Conservation (phyloP, 2,329 filamentous ascomycete genomes). For the Botrytis porri region DNA sequence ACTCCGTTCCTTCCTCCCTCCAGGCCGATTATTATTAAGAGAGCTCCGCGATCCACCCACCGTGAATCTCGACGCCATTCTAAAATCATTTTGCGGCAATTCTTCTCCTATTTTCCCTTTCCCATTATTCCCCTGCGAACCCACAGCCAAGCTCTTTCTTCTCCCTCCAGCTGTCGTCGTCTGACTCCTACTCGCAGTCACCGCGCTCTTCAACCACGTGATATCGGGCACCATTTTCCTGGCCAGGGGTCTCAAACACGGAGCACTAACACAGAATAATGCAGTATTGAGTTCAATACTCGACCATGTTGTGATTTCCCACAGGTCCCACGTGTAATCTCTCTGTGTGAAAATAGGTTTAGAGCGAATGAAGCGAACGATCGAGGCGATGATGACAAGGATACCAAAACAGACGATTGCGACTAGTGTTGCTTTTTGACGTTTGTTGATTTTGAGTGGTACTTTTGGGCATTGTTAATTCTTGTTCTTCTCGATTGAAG, state of each 20-base stretch:
- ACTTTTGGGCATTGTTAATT: not conserved
- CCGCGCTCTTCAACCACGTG: not conserved
- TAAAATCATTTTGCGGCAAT: not conserved
- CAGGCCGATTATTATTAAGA: not conserved
- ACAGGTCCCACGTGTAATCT: not conserved
- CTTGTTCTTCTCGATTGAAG: not conserved
- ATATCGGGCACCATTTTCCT: not conserved
- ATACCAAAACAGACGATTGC: not conserved
- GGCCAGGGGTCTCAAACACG: not conserved
- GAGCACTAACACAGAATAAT: not conserved
- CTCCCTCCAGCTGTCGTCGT: not conserved
- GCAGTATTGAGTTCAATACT: conserved; percentile 1
- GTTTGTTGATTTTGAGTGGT: not conserved
- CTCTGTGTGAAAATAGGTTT: not conserved
- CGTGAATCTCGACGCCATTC: not conserved
- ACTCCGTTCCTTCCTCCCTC: not conserved
- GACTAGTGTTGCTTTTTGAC: not conserved
- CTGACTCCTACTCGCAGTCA: not conserved
- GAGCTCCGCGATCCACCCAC: not conserved
- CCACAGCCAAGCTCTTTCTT: not conserved
- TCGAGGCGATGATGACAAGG: not conserved
- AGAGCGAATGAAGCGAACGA: not conserved
- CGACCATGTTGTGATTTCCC: conserved; percentile 14
- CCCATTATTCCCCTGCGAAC: not conserved
- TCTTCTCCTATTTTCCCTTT: not conserved